phyloP scores from a whole-genome alignment of 2,329 filamentous ascomycete genomes.

The Colletotrichum lupini region DNA sequence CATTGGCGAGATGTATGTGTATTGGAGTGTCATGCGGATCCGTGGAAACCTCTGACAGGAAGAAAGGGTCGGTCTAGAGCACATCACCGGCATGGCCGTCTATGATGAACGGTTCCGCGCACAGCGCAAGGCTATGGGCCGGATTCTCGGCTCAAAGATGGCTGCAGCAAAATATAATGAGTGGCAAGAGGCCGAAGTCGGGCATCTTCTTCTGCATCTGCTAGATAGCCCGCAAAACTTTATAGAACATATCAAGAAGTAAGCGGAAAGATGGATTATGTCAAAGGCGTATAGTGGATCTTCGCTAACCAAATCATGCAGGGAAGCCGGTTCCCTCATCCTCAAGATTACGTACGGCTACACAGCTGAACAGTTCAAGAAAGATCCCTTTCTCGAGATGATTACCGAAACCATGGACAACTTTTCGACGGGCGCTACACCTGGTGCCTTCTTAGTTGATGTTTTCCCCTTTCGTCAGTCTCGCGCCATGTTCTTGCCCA shows the following conservation, averaged over 20 bases:
- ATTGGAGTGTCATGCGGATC: fast-evolving
- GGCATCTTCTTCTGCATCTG: constrained; percentile 55
- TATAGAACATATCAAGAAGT: constrained; percentile 55
- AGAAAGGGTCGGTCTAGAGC: constrained; percentile 48
- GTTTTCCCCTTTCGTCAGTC: constrained; percentile 32
- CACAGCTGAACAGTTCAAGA: constrained; percentile 29
- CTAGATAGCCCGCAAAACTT: constrained; percentile 51
- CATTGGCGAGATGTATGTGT: constrained; percentile 48
- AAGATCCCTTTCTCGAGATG: constrained; percentile 33
- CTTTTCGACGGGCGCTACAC: constrained; percentile 31
- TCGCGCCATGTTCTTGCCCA: background rate
- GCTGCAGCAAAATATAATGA: constrained; percentile 50
- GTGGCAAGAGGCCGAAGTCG: constrained; percentile 56
- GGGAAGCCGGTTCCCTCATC: constrained; percentile 34
- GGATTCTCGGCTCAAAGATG: constrained; percentile 56
- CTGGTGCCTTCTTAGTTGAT: constrained; percentile 36
- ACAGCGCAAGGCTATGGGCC: constrained; percentile 57
- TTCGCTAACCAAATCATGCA: background rate
- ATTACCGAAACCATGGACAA: constrained; percentile 26
- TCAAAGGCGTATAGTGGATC: too few relatives aligned
- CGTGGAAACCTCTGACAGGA: background rate
- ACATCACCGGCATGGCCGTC: constrained; percentile 46
- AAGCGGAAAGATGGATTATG: constrained; percentile 24
- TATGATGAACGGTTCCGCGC: constrained; percentile 51
- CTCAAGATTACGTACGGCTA: constrained; percentile 36